Conservation (phyloP, 2,329 filamentous ascomycete genomes). For the Colletotrichum sp. region DNA sequence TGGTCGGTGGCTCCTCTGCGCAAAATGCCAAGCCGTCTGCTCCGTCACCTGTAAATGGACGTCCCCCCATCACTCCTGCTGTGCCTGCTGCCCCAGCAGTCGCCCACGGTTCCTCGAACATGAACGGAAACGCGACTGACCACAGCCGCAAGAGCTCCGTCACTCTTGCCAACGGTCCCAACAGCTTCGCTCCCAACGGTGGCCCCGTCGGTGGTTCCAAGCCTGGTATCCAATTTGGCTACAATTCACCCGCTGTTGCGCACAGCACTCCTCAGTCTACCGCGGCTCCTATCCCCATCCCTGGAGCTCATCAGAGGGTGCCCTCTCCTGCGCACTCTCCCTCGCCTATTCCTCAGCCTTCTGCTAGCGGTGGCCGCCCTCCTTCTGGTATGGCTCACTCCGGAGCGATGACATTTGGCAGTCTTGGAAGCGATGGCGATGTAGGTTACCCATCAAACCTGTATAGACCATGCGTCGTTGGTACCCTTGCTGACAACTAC, state of each 20-base stretch:
- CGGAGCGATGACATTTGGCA: constrained; percentile 79
- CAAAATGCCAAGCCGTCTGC: constrained; percentile 68
- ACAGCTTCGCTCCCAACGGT: constrained; percentile 79
- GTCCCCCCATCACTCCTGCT: constrained; percentile 72
- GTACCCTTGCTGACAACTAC: neutral
- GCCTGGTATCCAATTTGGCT: constrained; percentile 81
- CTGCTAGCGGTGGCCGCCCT: constrained; percentile 83
- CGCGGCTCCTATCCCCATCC: constrained; percentile 66
- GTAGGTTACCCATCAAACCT: constrained; percentile 58
- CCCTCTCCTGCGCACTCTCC: constrained; percentile 88
- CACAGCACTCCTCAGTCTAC: constrained; percentile 70
- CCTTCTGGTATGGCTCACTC: constrained; percentile 76
- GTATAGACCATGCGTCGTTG: neutral
- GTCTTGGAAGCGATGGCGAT: constrained; percentile 79
- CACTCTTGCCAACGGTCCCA: constrained; percentile 85
- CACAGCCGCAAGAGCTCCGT: constrained; percentile 89
- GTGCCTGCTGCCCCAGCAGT: constrained; percentile 68
- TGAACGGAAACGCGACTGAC: constrained; percentile 74
- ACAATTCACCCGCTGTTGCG: constrained; percentile 70
- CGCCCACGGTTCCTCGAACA: constrained; percentile 62
- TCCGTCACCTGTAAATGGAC: constrained; percentile 85
- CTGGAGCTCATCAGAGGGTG: constrained; percentile 69
- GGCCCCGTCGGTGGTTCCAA: constrained; percentile 63
- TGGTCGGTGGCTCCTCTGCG: constrained; percentile 57
- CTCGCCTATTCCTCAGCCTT: constrained; percentile 89